Evolutionary conservation across 768 basidiomycete genomes (phyloP), one percentile per base, ranked within the genome.

Genomic region (Rhodotorula graminis): DNA sequence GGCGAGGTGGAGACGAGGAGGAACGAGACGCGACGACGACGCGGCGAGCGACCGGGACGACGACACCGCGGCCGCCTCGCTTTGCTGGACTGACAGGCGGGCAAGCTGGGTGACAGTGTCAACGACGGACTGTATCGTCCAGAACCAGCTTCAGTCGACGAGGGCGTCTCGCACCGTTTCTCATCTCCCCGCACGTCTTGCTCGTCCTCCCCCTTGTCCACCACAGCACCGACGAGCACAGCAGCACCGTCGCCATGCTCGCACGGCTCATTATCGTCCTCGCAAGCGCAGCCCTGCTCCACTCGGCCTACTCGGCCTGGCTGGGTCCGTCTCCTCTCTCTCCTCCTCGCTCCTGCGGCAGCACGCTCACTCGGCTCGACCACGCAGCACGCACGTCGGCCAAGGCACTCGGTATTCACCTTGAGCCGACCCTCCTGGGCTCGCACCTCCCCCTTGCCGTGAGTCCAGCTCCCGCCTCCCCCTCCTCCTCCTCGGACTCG

Each of bases 231-330:
- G 10, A 9, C 14, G 5, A 56, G 50, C 6, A 19, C 29, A 37
- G 37, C 37, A 37, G 37, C 37, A 37, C 37, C 27, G 4, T 7
- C 15, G 12, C 42, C 2, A 66, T 42, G 31, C 55, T 50, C 27
- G 33, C 65, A 15, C 19, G 23, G n/a, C 9, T 69, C 19, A 31
- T 69, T 2, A 69, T 69, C 55, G 11, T 33, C 5, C 23, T 69
- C 42, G 42, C 67, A 2, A 49, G 61, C 15, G 23, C 42, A 23
- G 31, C 44, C 9, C 57, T 69, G 15, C 46, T 69, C 14, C 62
- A 64, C 58, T 33, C 62, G 23, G 68, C 68, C n/a, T 64, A 69
- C 63, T 50, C 68, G 2, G 68, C 68, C 40, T 69, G 68, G 68
- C 37, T 58, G 27, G 62, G 68, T 69, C 3, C 15, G 61, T 25